A percentile compares a stretch with the other conserved stretches of the same genome.
Conservation (phyloP, 805 yeast genomes). For the Lachancea sp. region DNA sequence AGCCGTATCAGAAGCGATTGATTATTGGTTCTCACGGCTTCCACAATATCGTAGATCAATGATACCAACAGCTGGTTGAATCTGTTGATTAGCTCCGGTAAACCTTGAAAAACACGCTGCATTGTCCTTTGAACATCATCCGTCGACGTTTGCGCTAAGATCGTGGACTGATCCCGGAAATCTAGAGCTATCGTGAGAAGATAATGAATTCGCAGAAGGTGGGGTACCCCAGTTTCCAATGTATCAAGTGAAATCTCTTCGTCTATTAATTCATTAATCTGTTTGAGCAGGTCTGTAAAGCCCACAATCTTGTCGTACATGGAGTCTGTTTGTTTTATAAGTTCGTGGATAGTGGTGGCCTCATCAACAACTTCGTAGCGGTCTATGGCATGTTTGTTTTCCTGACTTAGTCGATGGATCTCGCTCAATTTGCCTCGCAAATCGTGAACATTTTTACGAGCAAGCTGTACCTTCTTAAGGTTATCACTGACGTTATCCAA, state of each 20-base stretch:
- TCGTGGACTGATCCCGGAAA: constrained; percentile 65
- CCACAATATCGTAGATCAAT: constrained; percentile 64
- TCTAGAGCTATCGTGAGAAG: constrained; percentile 65
- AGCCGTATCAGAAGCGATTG: constrained; percentile 59
- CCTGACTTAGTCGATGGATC: constrained; percentile 46
- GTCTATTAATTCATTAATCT: constrained; percentile 49
- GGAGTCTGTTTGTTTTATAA: constrained; percentile 60
- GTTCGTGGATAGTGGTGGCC: constrained; percentile 63
- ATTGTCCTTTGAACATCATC: constrained; percentile 67
- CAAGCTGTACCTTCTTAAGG: constrained; percentile 33
- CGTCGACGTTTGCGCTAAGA: constrained; percentile 45
- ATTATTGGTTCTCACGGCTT: constrained; percentile 65
- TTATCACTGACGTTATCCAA: constrained; percentile 48
- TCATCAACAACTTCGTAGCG: constrained; percentile 64
- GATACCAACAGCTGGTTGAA: constrained; percentile 62
- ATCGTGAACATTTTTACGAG: constrained; percentile 43
- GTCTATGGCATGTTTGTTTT: constrained; percentile 51
- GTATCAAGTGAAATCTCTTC: constrained; percentile 30
- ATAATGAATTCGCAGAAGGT: constrained; percentile 62
- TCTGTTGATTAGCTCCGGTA: constrained; percentile 38
- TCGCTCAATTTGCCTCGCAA: constrained; percentile 41
- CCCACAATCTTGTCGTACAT: constrained; percentile 57
- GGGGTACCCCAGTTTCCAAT: constrained; percentile 40
- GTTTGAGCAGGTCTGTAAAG: constrained; percentile 45
- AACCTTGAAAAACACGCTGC: constrained; percentile 33